A percentile compares a stretch with the other conserved stretches of the same genome.
These are phyloP conservation scores for Pyrenochaeta sp. DNA, from an alignment of 2,329 filamentous ascomycete genomes.

Conservation along the genomic window DNA sequence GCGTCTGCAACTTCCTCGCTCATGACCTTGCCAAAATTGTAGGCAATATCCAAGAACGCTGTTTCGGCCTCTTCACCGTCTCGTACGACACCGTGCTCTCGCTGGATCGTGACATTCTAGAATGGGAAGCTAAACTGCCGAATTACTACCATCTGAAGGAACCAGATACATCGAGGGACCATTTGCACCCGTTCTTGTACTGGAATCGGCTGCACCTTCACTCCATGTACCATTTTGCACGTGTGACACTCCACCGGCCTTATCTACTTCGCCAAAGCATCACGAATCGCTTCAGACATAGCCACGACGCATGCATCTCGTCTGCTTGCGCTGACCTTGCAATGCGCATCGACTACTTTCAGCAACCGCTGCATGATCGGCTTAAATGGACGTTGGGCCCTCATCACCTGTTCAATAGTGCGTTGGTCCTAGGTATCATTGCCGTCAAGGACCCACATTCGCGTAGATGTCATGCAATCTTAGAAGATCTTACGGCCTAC, in stretches of 20 bases:
- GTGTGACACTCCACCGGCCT: slow-evolving; percentile 52
- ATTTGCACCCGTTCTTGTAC: slow-evolving; percentile 35
- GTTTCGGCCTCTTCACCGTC: slow-evolving; percentile 48
- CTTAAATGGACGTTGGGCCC: slow-evolving; percentile 48
- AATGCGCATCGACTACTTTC: slow-evolving; percentile 47
- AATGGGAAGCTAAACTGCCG: slow-evolving; percentile 46
- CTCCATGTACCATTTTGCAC: slow-evolving; percentile 52
- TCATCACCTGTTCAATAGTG: slow-evolving; percentile 55
- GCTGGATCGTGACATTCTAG: slow-evolving; percentile 46
- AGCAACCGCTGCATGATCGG: slow-evolving; percentile 41
- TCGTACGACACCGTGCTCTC: slow-evolving; percentile 52
- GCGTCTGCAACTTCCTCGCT: slow-evolving; percentile 43
- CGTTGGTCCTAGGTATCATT: slow-evolving; percentile 51
- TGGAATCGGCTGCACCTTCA: slow-evolving; percentile 54
- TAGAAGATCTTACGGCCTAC: slow-evolving; percentile 53
- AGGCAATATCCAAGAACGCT: slow-evolving; percentile 52
- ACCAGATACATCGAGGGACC: slow-evolving; percentile 45
- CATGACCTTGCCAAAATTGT: slow-evolving; percentile 49
- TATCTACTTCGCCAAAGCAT: slow-evolving; percentile 53
- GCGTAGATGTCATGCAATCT: slow-evolving; percentile 40
- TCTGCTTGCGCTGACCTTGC: slow-evolving; percentile 54
- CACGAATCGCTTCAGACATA: slow-evolving; percentile 51
- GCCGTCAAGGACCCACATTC: slow-evolving; percentile 47
- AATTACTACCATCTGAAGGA: slow-evolving; percentile 47
- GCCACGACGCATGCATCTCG: slow-evolving; percentile 52